Base-by-base conservation (phyloP, 768 basidiomycete genomes). In the Kwoniella newhampshirensis region DNA sequence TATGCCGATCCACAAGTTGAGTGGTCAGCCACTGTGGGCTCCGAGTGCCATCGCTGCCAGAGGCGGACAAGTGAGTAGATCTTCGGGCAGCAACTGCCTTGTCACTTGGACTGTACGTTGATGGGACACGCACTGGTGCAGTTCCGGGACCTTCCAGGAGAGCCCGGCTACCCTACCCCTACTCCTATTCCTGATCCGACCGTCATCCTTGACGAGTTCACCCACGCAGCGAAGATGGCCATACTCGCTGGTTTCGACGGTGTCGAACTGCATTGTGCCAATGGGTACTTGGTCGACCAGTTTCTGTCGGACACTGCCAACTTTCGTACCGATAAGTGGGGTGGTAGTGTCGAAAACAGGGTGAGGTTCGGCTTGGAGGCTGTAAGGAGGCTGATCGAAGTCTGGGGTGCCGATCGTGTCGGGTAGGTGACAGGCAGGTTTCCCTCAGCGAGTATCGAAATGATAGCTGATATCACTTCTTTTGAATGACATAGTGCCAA, bases 161-260 rank as follows among this genome's bases (percentile, higher is more conserved):
- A 43, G 21, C 52, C 52, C 4, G 52, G 52, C 4, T 44, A 54
- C 27, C 17, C 30, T 5, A 30, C 26, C 9, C 52, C 52, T 18
- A 54, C 52, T 4, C 41, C 23, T 9, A 4, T 54, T 25, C 28
- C 27, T 20, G 52, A 54, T 20, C 52, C 52, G 6, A 45, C 13
- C 11, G 4, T 6, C 26, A 23, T 54, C 42, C 23, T 56, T 12
- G 54, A 46, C 20, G 46, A 56, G 8, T 87, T 81, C 62, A 82
- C 78, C 4, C 75, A 78, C 15, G 85, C 83, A 1, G 85, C 86
- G 2, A 75, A 76, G 27, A 85, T 84, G 53, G 83, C 83, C 12
- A 77, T 85, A 5, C 65, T 78, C 41, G 86, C 86, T 18, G 86
- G 85, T 0, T 87, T 87, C 59, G 86, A 88, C 60, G 87, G 86